Evolutionary conservation across 2,329 filamentous ascomycete genomes (phyloP).

Genomic region (Phaeosphaeriaceae sp.): DNA sequence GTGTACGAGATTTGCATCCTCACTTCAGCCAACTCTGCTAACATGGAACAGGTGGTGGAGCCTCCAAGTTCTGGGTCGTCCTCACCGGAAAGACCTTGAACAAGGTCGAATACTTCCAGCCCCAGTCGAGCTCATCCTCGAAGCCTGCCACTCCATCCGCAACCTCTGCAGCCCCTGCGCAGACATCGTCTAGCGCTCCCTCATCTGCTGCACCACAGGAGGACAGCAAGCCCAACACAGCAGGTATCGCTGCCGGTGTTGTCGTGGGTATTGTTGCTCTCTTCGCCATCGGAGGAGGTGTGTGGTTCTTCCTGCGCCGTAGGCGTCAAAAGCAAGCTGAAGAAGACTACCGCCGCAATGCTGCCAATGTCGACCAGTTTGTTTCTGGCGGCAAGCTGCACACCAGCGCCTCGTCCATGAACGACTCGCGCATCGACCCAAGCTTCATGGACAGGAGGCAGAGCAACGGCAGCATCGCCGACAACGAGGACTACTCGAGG

Average conservation of each 20-base stretch:
- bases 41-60: slow-evolving; percentile 64
- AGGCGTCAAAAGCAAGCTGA: slow-evolving; percentile 80
- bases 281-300: slow-evolving; percentile 70
- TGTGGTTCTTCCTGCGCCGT: slow-evolving; percentile 77
- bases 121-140: slow-evolving; percentile 24
- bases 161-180: slow-evolving; percentile 47
- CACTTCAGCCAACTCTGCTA: slow-evolving; percentile 17
- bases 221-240: slow-evolving; percentile 67
- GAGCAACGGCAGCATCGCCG: slow-evolving; percentile 95
- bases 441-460: slow-evolving; percentile 81
- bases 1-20: slow-evolving; percentile 63
- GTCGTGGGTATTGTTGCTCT: slow-evolving; percentile 82
- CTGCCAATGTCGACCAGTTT: slow-evolving; percentile 79
- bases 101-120: slow-evolving; percentile 44
- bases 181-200: slow-evolving; percentile 26
- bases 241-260: slow-evolving; percentile 84
- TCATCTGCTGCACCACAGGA: slow-evolving; percentile 44
- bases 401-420: slow-evolving; percentile 73
- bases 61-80: slow-evolving; percentile 59
- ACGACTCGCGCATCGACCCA: slow-evolving; percentile 86
- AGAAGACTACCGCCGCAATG: slow-evolving; percentile 83
- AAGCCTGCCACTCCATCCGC: slow-evolving; percentile 17
- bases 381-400: slow-evolving; percentile 66
- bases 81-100: slow-evolving; percentile 58
- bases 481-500: slow-evolving; percentile 96